These are phyloP conservation scores for Proliferodiscus dingleyae DNA, from an alignment of 2,329 filamentous ascomycete genomes.

Conservation along the genomic window DNA sequence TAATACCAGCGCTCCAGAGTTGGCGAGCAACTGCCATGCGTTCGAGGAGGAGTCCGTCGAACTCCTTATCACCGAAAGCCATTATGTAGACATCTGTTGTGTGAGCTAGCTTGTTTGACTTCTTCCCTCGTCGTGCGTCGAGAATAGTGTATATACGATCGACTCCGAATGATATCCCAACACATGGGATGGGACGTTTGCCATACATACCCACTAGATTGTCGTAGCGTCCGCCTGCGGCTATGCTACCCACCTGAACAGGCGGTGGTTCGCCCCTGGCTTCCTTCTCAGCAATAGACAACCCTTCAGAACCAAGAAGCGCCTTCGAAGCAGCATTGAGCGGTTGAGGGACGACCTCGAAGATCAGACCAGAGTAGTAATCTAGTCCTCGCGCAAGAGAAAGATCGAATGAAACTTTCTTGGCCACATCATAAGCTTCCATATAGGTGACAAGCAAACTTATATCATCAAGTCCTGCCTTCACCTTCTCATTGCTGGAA, in stretches of 20 bases:
- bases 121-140: slow-evolving; percentile 5
- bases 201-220: slow-evolving; percentile 88
- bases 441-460: slow-evolving; percentile 76
- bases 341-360: slow-evolving; percentile 69
- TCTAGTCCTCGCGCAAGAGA: slow-evolving; percentile 84
- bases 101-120: slow-evolving; percentile 56
- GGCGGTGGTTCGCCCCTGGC: slow-evolving; percentile 42
- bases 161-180: slow-evolving; percentile 85
- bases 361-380: slow-evolving; percentile 76
- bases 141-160: slow-evolving; percentile 74
- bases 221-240: slow-evolving; percentile 86
- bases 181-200: slow-evolving; percentile 74
- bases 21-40: slow-evolving; percentile 70
- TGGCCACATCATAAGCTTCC: slow-evolving; percentile 66
- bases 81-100: slow-evolving; percentile 87
- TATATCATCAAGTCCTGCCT: slow-evolving; percentile 78
- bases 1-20: slow-evolving; percentile 81
- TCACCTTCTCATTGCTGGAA: slow-evolving; percentile 66
- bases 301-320: too few relatives aligned
- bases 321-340: slow-evolving; percentile 9
- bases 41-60: slow-evolving; percentile 63
- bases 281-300: slow-evolving; percentile 15
- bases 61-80: slow-evolving; percentile 30
- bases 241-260: slow-evolving; percentile 78
- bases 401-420: slow-evolving; percentile 81